Percentiles rank a stretch among this genome's conserved stretches.
Conservation (phyloP, 2,329 filamentous ascomycete species). For the Bipolaris cookei region DNA sequence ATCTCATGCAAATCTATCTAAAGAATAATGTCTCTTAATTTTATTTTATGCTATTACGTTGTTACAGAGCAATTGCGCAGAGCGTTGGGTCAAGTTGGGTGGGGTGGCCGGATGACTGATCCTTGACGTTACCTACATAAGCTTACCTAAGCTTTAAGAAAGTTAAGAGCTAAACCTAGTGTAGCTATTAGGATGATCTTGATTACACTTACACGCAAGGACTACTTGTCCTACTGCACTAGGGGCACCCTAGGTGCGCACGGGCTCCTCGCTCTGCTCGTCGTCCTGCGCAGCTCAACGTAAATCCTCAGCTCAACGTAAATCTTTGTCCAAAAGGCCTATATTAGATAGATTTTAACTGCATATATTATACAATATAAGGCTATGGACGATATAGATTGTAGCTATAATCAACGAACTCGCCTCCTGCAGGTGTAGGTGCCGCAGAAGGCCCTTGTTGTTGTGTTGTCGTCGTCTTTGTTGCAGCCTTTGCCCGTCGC, state of each 20-base stretch:
- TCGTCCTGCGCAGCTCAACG: neutral
- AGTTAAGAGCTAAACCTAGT: too few relatives aligned
- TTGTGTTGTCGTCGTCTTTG: neutral
- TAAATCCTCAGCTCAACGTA: neutral
- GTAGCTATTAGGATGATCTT: too few relatives aligned
- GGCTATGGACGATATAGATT: neutral
- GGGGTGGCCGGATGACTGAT: too few relatives aligned
- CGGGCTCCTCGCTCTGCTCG: neutral
- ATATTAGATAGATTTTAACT: neutral
- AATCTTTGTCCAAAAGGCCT: neutral
- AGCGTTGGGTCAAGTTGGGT: too few relatives aligned
- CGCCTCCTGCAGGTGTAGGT: neutral
- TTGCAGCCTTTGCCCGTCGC: neutral
- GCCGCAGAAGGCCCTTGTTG: neutral
- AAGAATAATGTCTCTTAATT: too few relatives aligned
- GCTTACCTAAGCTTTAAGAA: too few relatives aligned
- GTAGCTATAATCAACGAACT: neutral
- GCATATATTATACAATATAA: neutral
- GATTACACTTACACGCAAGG: too few relatives aligned
- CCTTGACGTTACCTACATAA: too few relatives aligned
- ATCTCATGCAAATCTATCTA: too few relatives aligned
- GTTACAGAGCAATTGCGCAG: too few relatives aligned
- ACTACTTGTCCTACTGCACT: too few relatives aligned
- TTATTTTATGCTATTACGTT: too few relatives aligned
- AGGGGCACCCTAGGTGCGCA: neutral